Base-by-base conservation (phyloP, 2,329 filamentous ascomycete genomes). In the Aspergillus thermomutatus region DNA sequence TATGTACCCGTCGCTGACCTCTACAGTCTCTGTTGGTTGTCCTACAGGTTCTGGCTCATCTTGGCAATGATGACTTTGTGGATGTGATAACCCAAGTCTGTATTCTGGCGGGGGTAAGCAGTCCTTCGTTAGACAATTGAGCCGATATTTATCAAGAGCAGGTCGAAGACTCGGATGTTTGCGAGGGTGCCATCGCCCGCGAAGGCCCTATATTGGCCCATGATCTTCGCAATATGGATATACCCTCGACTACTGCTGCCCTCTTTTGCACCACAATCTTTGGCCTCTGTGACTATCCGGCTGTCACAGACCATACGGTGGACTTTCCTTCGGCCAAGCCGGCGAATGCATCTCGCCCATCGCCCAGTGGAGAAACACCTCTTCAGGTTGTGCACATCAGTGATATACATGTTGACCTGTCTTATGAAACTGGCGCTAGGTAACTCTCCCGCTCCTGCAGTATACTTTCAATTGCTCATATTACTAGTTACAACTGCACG, bases 381-480 rank as follows among this genome's bases (percentile, higher is more conserved):
- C 64, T 83, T 57, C 78, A 80, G 62, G 72, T 85, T 6, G 80
- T 84, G 21, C 83, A 86, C 63, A 81, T 82, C 63, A 83, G 81
- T 7, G 83, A 85, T 60, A 81, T 84, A 46, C 83, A 85, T 56
- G 71, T 85, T 51, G 83, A 85, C 60, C 78, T 77, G 17, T 72
- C 78, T 11, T 86, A 85, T 64, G 75, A 76, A 34, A 69, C 75
- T 3, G 82, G 82, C 0, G 75, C 80, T 2, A 83, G 76, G 63
- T 75, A 79, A 19, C 54, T 46, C 6, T 17, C 0, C 28, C 7
- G 28, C 9, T 10, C 1, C 3, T 4, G 10, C 28, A 31, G 9
- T 9, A 11, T 31, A 31, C 17, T 10, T 11, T 11, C 4, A 6
- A 8, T 26, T 49, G 11, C 51, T 61, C n/a, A 61, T 37, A 3